Evolutionary conservation across 2,329 filamentous ascomycete genomes (phyloP), one percentile per base, ranked within the genome.

Genomic region (Monosporascus sp.): DNA sequence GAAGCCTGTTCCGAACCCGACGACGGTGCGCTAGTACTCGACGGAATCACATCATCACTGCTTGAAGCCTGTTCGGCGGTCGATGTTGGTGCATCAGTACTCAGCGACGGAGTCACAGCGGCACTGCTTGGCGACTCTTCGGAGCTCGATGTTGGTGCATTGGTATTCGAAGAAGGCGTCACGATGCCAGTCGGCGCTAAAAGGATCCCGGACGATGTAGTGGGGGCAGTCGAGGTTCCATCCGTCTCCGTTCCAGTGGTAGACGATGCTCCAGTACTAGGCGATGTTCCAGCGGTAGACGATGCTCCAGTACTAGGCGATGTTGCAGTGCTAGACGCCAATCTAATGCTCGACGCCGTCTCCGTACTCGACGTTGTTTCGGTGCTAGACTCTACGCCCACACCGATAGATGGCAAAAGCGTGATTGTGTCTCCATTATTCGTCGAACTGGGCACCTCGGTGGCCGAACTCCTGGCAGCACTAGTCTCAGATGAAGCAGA

Each of bases 161-260:
- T 22, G 15, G 24, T 15, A 27, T n/a, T 56, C 6, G 58, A 59
- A 14, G 52, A 55, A 18, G 53, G 38, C 37, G 60, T 63, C 17
- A 65, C 62, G 18, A 60, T 60, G 51, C 63, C 63, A 2, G 62
- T 65, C 20, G 64, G 64, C 47, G 63, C 64, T 2, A 67, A 49
- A 18, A 65, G 48, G 39, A 67, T 67, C 14, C 56, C 58, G 3
- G 62, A 63, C 17, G 63, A 61, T 14, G 63, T 56, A 3, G 59
- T 53, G 1, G 50, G 22, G 5, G 51, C 56, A 5, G 39, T 37
- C 14, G 49, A 3, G 37, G 49, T 47, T 41, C 14, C 37, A 35
- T 43, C 38, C 9, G 41, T 44, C 6, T 20, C 51, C 41, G 51
- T 51, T 6, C 46, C 15, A 47, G 20, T 37, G 22, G 44, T 47